phyloP scores from a whole-genome alignment of 495 filamentous ascomycete genomes.

The Cercophora samala region DNA sequence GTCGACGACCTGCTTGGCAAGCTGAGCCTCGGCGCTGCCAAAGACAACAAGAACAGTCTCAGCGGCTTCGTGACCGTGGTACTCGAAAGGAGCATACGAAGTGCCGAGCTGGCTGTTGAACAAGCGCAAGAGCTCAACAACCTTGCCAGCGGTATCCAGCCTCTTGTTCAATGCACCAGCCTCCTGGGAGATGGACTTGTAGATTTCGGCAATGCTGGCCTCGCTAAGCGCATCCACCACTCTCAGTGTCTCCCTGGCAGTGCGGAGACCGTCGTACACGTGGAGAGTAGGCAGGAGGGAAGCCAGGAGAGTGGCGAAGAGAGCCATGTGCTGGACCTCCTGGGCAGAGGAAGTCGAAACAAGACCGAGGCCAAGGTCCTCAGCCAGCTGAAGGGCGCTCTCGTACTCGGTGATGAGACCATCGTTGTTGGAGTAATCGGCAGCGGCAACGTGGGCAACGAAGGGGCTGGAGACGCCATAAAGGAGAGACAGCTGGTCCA shows the following conservation, averaged over 20 bases:
- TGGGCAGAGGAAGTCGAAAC: constrained; percentile 81
- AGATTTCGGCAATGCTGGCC: constrained; percentile 63
- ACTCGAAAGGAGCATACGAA: constrained; percentile 89
- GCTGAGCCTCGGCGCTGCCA: constrained; percentile 82
- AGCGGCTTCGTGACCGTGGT: constrained; percentile 76
- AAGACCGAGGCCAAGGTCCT: constrained; percentile 85
- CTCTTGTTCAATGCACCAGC: constrained; percentile 64
- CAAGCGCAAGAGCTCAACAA: constrained; percentile 66
- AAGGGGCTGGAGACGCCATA: constrained; percentile 89
- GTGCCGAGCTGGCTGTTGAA: constrained; percentile 94
- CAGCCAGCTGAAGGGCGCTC: constrained; percentile 73
- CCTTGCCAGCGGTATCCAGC: constrained; percentile 68
- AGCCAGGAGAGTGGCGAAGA: constrained; percentile 82
- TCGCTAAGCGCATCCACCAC: constrained; percentile 83
- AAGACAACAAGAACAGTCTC: constrained; percentile 85
- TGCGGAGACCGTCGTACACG: constrained; percentile 85
- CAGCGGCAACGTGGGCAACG: constrained; percentile 89
- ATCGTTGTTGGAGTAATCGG: constrained; percentile 69
- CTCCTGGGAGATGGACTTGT: constrained; percentile 61
- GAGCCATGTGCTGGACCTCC: constrained; percentile 92
- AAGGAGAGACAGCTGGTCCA: constrained; percentile 86
- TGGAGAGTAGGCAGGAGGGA: constrained; percentile 80
- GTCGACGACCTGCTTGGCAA: constrained; percentile 76
- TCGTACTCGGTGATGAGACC: constrained; percentile 86
- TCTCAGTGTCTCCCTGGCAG: constrained; percentile 78